These are phyloP conservation scores for Malus hybrid DNA, from an alignment of 331 rosid genomes.

Conservation along the genomic window DNA sequence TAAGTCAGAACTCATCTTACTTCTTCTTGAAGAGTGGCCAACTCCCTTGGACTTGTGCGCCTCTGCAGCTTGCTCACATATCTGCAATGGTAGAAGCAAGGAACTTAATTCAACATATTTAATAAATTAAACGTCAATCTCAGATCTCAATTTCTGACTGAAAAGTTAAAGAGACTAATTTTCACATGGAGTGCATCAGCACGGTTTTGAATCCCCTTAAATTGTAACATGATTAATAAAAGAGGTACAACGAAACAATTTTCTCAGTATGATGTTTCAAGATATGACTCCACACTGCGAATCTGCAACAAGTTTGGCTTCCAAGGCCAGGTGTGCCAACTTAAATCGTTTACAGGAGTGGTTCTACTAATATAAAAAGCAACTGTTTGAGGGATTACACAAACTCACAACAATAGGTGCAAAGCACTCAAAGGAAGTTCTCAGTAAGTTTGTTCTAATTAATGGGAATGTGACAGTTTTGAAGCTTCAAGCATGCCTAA, in stretches of 20 bases:
- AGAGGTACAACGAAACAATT: background rate
- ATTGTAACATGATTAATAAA: background rate
- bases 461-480: background rate
- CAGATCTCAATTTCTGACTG: background rate
- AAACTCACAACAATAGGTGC: background rate
- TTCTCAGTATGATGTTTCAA: background rate
- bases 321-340: background rate
- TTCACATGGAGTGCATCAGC: background rate
- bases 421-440: conserved; percentile 1
- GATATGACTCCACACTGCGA: background rate
- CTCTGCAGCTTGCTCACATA: conserved; percentile 97
- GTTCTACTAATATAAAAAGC: background rate
- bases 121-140: background rate
- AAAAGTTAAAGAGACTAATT: background rate
- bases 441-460: background rate
- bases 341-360: background rate
- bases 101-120: background rate
- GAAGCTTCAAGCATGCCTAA: background rate
- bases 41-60: conserved; percentile 82
- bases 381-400: background rate
- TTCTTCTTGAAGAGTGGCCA: conserved; percentile 61
- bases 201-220: conserved; percentile 10
- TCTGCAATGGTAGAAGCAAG: conserved; percentile 35
- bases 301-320: background rate
- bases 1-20: conserved; percentile 56